Evolutionary conservation across 805 yeast genomes (phyloP).

Genomic region (Candida silvatica): DNA sequence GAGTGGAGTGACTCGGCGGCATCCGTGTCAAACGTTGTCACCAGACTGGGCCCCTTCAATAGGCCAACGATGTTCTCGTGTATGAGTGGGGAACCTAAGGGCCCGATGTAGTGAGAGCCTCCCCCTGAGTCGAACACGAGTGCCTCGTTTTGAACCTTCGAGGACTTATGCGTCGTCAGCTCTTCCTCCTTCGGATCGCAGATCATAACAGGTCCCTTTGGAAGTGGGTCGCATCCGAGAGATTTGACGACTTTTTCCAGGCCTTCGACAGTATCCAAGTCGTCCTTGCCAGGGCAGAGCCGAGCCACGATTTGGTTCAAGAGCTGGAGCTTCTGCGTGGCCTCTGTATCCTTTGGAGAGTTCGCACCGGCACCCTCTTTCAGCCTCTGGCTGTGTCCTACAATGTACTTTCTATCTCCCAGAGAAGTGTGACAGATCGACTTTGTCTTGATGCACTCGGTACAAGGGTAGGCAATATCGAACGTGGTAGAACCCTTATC

Average conservation of each 20-base stretch:
- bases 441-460: slow-evolving; percentile 6
- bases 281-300: not conserved
- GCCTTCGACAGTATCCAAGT: not conserved
- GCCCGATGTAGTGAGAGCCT: slow-evolving; percentile 1
- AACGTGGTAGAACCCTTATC: slow-evolving; percentile 2
- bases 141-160: slow-evolving; percentile 1
- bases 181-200: not conserved
- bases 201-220: too few species aligned
- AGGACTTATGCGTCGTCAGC: not conserved
- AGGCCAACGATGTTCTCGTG: slow-evolving; percentile 4
- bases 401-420: slow-evolving; percentile 4
- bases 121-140: not conserved
- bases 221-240: too few species aligned
- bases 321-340: not conserved
- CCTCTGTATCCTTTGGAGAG: not conserved
- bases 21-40: not conserved
- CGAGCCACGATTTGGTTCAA: not conserved
- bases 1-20: not conserved
- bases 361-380: too few species aligned
- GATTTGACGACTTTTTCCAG: not conserved
- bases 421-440: slow-evolving; percentile 6
- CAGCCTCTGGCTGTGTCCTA: slow-evolving; percentile 1
- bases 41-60: not conserved
- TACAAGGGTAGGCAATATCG: slow-evolving; percentile 6
- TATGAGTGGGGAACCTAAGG: not conserved